These are phyloP conservation scores for Diaporthe longicolla DNA, from an alignment of 2,329 filamentous ascomycete species.

Conservation along the genomic window DNA sequence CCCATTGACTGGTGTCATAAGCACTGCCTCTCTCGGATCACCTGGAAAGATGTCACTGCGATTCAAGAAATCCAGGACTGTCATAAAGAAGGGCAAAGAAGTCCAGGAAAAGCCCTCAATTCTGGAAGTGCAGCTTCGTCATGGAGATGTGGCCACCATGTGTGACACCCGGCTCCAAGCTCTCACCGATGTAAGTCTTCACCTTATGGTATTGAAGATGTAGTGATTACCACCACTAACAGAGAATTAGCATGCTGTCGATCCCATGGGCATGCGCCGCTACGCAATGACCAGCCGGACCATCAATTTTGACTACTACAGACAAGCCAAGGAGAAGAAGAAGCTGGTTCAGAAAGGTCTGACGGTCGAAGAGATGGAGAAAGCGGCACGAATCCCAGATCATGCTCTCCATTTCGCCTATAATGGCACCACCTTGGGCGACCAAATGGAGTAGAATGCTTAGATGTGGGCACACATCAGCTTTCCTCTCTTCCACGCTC, in stretches of 20 bases:
- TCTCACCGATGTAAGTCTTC: conserved; percentile 65
- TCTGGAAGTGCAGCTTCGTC: conserved; percentile 62
- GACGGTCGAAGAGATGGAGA: conserved; percentile 2
- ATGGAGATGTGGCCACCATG: conserved; percentile 78
- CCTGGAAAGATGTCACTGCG: conserved; percentile 66
- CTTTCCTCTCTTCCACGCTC: neutral
- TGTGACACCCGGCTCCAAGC: conserved; percentile 64
- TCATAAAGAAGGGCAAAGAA: conserved; percentile 38
- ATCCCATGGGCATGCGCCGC: conserved; percentile 12
- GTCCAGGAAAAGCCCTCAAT: conserved; percentile 41
- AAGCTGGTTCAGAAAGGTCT: conserved; percentile 19
- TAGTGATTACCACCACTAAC: conserved; percentile 44
- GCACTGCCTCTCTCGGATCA: conserved; percentile 72
- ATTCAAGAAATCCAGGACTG: conserved; percentile 30
- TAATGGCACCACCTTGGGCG: conserved; percentile 5
- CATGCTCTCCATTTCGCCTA: conserved; percentile 10
- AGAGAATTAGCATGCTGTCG: conserved; percentile 29
- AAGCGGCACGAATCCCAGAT: conserved; percentile 15
- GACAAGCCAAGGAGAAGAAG: neutral
- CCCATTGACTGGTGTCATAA: conserved; percentile 73
- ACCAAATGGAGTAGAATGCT: neutral
- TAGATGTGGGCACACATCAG: neutral
- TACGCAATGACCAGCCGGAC: conserved; percentile 38
- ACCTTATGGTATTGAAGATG: neutral
- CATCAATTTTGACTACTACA: conserved; percentile 36